Conservation (phyloP, 306 rosid species). For the Quercus gilva region DNA sequence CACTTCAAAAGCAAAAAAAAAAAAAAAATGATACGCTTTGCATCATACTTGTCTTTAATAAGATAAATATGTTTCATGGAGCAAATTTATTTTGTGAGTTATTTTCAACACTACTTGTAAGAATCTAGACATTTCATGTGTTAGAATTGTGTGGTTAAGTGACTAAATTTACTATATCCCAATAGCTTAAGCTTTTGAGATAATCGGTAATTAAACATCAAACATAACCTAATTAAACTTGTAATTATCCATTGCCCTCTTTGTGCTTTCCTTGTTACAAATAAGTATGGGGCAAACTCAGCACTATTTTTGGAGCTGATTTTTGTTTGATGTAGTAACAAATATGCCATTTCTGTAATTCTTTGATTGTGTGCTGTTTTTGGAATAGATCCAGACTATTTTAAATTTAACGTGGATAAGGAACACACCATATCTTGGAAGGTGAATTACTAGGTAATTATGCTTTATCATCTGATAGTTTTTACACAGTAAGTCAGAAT, state of each 20-base stretch:
- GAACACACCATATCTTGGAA: slow-evolving; percentile 66
- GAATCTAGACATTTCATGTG: neutral
- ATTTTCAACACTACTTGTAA: neutral
- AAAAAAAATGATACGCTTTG: neutral
- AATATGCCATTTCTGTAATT: neutral
- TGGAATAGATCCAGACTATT: slow-evolving; percentile 50
- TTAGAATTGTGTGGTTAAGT: too few relatives aligned
- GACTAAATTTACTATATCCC: too few relatives aligned
- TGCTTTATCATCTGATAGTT: neutral
- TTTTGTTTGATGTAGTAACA: neutral
- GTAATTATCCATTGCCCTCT: neutral
- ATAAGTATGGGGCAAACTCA: neutral
- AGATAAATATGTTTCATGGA: neutral
- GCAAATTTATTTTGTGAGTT: neutral
- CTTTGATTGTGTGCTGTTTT: slow-evolving; percentile 47
- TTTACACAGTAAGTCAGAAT: slow-evolving; percentile 9
- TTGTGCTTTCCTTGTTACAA: neutral
- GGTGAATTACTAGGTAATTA: slow-evolving; percentile 38
- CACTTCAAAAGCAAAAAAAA: neutral
- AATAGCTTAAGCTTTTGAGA: too few relatives aligned
- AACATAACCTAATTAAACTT: neutral
- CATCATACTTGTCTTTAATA: neutral
- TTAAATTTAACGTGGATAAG: slow-evolving; percentile 82
- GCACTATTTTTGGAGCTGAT: neutral
- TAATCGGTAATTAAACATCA: too few relatives aligned